phyloP scores from a whole-genome alignment of 495 filamentous ascomycete genomes.

The Penicillium salamii region DNA sequence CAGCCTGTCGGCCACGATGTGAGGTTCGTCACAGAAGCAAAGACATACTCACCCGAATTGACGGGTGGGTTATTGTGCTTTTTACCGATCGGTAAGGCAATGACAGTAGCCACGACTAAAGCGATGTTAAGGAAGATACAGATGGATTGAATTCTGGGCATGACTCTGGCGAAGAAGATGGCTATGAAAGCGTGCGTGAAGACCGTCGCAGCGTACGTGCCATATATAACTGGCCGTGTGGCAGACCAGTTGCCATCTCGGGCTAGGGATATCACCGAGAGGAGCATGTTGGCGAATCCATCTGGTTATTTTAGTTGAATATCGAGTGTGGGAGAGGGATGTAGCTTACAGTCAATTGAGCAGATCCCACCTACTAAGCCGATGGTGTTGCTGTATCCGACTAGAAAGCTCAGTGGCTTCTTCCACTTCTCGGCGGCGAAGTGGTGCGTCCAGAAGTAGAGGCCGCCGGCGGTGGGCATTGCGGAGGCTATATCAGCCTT shows the following conservation, averaged over 20 bases:
- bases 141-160: conserved; percentile 63
- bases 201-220: conserved; percentile 59
- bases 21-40: conserved; percentile 46
- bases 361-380: conserved; percentile 63
- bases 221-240: conserved; percentile 58
- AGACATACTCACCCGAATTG: conserved; percentile 40
- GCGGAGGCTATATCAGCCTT: conserved; percentile 65
- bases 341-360: conserved; percentile 52
- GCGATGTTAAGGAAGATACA: conserved; percentile 63
- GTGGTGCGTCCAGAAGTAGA: conserved; percentile 73
- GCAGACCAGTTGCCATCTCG: conserved; percentile 63
- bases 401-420: conserved; percentile 64
- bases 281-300: conserved; percentile 50
- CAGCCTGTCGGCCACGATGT: conserved; percentile 61
- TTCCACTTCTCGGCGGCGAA: conserved; percentile 58
- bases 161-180: conserved; percentile 52
- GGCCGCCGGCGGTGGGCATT: conserved; percentile 67
- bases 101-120: conserved; percentile 61
- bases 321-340: background rate
- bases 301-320: conserved; percentile 25
- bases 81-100: conserved; percentile 62
- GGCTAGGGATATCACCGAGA: conserved; percentile 57
- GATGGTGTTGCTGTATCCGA: conserved; percentile 70
- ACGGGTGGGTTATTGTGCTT: conserved; percentile 26
- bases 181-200: conserved; percentile 57